phyloP scores from a whole-genome alignment of 345 rosid species.

The Adansonia digitata region DNA sequence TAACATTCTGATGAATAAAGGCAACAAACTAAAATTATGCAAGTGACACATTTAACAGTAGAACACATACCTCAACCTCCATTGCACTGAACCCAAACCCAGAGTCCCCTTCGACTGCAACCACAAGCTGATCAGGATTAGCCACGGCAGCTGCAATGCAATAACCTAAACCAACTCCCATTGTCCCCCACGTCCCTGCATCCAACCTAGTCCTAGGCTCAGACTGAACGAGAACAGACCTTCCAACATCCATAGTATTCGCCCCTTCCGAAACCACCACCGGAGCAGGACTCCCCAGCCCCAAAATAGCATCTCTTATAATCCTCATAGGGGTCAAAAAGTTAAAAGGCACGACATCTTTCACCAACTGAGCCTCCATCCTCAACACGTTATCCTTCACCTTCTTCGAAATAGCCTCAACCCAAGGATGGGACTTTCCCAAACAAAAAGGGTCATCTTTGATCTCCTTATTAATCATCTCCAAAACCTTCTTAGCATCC shows the following conservation, averaged over 20 bases:
- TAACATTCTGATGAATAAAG: neutral
- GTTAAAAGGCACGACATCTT: constrained; percentile 91
- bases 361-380: constrained; percentile 80
- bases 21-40: neutral
- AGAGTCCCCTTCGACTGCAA: constrained; percentile 98
- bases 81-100: constrained; percentile 98
- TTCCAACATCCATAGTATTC: constrained; percentile 95
- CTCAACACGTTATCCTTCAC: constrained; percentile 58
- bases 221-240: constrained; percentile 88
- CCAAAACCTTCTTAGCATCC: constrained; percentile 69
- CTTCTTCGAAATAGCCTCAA: constrained; percentile 68
- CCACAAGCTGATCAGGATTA: constrained; percentile 76
- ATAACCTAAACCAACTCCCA: constrained; percentile 99
- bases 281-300: constrained; percentile 76
- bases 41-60: neutral
- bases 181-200: constrained; percentile 99
- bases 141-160: constrained; percentile 98
- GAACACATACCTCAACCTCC: constrained; percentile 50
- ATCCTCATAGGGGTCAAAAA: constrained; percentile 93
- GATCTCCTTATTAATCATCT: constrained; percentile 68
- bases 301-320: constrained; percentile 75
- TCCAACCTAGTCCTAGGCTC: constrained; percentile 97
- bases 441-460: constrained; percentile 88
- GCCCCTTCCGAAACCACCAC: constrained; percentile 91
- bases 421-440: constrained; percentile 78